Evolutionary conservation across 176 grass and related monocot species (phyloP).

Genomic region (Oryza australiensis): DNA sequence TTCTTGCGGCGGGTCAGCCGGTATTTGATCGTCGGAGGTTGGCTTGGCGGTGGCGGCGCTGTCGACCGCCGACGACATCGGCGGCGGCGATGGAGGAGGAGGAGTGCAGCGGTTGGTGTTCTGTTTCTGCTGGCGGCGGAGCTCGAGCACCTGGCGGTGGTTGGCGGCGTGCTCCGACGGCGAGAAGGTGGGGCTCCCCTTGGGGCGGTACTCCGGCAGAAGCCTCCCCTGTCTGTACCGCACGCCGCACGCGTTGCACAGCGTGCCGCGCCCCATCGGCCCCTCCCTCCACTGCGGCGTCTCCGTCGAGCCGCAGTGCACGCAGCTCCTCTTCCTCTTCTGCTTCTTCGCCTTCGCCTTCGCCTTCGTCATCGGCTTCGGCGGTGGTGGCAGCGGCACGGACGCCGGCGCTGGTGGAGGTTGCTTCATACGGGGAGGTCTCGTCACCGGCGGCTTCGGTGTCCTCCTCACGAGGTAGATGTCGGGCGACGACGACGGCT

Average conservation of each 20-base stretch:
- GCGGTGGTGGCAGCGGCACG: neutral
- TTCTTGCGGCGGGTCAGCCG: no score
- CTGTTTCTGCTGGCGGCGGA: constrained; percentile 35
- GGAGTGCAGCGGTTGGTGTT: neutral
- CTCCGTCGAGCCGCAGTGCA: constrained; percentile 67
- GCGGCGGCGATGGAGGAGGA: no score
- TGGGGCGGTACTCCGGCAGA: constrained; percentile 83
- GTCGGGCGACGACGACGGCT: neutral
- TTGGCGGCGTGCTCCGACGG: constrained; percentile 62
- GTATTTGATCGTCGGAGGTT: neutral
- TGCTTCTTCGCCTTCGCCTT: neutral
- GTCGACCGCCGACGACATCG: neutral
- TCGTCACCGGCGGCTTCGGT: neutral
- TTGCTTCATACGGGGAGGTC: neutral
- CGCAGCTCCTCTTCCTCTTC: constrained; percentile 39
- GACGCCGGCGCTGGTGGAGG: neutral
- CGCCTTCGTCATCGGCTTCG: neutral
- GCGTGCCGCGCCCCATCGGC: constrained; percentile 68
- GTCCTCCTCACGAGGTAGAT: constrained; percentile 46
- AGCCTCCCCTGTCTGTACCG: constrained; percentile 68
- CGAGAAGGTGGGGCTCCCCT: constrained; percentile 66
- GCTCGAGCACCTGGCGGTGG: constrained; percentile 67
- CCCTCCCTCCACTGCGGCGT: constrained; percentile 90
- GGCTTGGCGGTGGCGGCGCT: neutral
- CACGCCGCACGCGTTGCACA: constrained; percentile 91